A percentile compares a stretch with the other conserved stretches of the same genome.
These are phyloP conservation scores for Mycena epipterygia DNA, from an alignment of 768 basidiomycete species.

Conservation along the genomic window DNA sequence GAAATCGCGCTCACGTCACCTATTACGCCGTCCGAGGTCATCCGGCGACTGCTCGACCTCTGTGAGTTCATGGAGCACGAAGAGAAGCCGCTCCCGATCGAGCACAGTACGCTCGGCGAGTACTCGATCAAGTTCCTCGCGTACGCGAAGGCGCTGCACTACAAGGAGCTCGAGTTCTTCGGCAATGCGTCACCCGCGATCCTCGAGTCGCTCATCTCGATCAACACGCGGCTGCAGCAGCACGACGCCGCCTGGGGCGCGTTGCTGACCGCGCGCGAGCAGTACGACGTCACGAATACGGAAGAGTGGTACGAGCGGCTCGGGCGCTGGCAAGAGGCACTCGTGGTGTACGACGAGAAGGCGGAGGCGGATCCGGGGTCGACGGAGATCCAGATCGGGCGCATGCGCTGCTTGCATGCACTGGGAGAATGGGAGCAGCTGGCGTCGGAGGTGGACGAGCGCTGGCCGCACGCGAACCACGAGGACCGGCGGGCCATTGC, in stretches of 20 bases:
- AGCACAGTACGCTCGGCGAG: constrained; percentile 92
- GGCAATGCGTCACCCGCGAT: constrained; percentile 91
- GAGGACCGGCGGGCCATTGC: constrained; percentile 94
- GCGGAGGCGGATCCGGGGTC: constrained; percentile 79
- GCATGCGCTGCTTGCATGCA: constrained; percentile 98
- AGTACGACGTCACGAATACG: constrained; percentile 92
- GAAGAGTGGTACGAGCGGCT: constrained; percentile 99
- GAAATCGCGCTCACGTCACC: constrained; percentile 86
- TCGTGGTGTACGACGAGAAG: constrained; percentile 87
- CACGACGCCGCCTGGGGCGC: constrained; percentile 99
- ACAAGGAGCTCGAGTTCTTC: constrained; percentile 98
- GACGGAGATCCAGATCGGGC: constrained; percentile 87
- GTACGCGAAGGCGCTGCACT: constrained; percentile 97
- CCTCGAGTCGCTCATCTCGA: constrained; percentile 94
- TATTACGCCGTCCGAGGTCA: constrained; percentile 87
- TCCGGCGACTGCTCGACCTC: constrained; percentile 91
- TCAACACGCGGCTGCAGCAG: constrained; percentile 97
- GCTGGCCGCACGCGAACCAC: constrained; percentile 86
- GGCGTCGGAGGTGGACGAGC: constrained; percentile 87
- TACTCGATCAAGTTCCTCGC: constrained; percentile 95
- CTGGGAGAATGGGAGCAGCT: constrained; percentile 98
- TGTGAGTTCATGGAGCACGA: constrained; percentile 99
- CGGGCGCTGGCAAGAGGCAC: constrained; percentile 95
- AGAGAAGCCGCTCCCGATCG: constrained; percentile 95
- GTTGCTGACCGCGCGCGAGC: constrained; percentile 88